A percentile compares a stretch with the other conserved stretches of the same genome.
Conservation (phyloP, 306 rosid genomes). For the Elaeagnus macrophylla region DNA sequence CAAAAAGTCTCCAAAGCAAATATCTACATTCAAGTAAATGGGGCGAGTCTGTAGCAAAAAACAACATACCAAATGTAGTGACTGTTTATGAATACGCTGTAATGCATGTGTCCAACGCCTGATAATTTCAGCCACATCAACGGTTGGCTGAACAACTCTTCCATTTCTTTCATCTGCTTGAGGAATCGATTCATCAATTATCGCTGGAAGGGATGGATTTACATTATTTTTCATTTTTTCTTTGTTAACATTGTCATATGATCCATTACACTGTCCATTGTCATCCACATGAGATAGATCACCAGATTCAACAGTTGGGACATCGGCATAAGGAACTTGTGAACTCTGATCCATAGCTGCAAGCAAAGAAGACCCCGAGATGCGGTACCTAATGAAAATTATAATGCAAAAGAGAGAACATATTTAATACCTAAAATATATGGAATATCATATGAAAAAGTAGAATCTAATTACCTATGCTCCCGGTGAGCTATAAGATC, state of each 20-base stretch:
- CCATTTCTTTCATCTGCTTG: constrained; percentile 79
- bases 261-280: constrained; percentile 57
- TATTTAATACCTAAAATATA: constrained; percentile 15
- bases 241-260: constrained; percentile 31
- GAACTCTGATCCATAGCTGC: constrained; percentile 99
- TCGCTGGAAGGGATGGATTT: constrained; percentile 29
- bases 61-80: constrained; percentile 75
- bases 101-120: constrained; percentile 99
- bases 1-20: too few relatives aligned
- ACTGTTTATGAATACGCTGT: constrained; percentile 96
- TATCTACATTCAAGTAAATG: not conserved
- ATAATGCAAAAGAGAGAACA: constrained; percentile 21
- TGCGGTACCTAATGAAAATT: constrained; percentile 65
- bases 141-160: constrained; percentile 64
- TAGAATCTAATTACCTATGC: constrained; percentile 58
- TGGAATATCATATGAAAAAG: constrained; percentile 2
- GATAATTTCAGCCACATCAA: constrained; percentile 92
- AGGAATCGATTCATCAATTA: constrained; percentile 45
- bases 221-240: constrained; percentile 25
- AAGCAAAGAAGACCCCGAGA: constrained; percentile 95
- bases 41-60: constrained; percentile 3
- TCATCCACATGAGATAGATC: constrained; percentile 44
- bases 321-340: constrained; percentile 66
- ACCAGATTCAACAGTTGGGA: constrained; percentile 48
- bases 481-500: too few relatives aligned